Evolutionary conservation across 371 early-diverging fungal genomes (phyloP), one percentile per base, ranked within the genome.

Genomic region (Umbelopsis sp.): DNA sequence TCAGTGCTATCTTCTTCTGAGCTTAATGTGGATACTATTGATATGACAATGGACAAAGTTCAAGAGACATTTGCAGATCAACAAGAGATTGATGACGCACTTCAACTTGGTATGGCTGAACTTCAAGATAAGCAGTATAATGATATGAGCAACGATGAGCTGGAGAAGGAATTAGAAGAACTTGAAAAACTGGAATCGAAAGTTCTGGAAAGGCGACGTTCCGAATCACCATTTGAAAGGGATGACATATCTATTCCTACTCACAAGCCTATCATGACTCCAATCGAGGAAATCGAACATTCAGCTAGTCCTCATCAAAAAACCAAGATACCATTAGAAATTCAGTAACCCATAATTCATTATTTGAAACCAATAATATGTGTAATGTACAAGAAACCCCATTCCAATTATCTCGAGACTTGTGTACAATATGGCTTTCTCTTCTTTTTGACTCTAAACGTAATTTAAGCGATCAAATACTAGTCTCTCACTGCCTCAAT

Each of bases 1-100:
- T 65, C 70, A 4, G 64, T 87, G 24, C 63, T 88, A 12, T 64
- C 67, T 0, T 41, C 70, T 22, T 70, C 75, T 29, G 79, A 79
- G 3, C 71, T 88, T 4, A 77, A 76, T 5, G 67, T 80, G 7
- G 84, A 76, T 6, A 67, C 68, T 1, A 79, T 85, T n/a, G 82
- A 86, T 50, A 77, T 74, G 22, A 76, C 79, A 1, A 85, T 87
- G 82, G 72, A 79, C 44, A 76, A 76, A 8, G 68, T 88, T 22
- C 80, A 82, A 44, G 75, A 79, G 24, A 74, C 77, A 1, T 74
- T 88, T 7, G 77, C 85, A 8, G 88, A 87, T 64, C 83, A 85
- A 53, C 73, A 72, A n/a, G 86, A 88, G 52, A 77, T 88, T 22
- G 86, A 88, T 35, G 78, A 77, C 35, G 87, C 86, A 0, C 76